A percentile compares a stretch with the other conserved stretches of the same genome.
Evolutionary conservation across 2,329 filamentous ascomycete species (phyloP).

Genomic region (Chrysoporthe cubensis): DNA sequence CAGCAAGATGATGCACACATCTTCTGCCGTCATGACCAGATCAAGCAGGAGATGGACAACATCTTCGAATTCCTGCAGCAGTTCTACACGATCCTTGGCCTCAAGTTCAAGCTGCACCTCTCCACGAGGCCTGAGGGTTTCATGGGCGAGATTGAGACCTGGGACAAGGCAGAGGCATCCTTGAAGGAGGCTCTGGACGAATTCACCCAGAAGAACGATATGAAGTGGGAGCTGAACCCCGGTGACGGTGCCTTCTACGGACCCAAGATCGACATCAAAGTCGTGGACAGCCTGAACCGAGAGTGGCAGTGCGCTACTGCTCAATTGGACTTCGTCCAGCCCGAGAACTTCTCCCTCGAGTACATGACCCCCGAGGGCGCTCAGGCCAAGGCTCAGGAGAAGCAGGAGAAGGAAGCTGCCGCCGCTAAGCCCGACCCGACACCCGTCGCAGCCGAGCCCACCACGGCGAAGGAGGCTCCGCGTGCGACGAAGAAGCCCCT

Average conservation of each 20-base stretch:
- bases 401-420: constrained; percentile 42
- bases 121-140: constrained; percentile 89
- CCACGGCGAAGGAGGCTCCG: constrained; percentile 46
- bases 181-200: constrained; percentile 78
- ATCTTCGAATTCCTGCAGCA: constrained; percentile 85
- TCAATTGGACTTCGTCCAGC: constrained; percentile 88
- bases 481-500: constrained; percentile 54
- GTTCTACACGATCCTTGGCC: constrained; percentile 78
- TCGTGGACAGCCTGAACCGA: constrained; percentile 82
- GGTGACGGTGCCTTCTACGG: constrained; percentile 98
- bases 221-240: constrained; percentile 86
- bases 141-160: constrained; percentile 83
- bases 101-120: constrained; percentile 91
- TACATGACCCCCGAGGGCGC: constrained; percentile 75
- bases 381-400: constrained; percentile 34
- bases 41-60: constrained; percentile 73
- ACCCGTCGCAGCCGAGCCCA: constrained; percentile 41
- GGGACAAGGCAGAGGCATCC: constrained; percentile 85
- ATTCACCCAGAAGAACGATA: constrained; percentile 63
- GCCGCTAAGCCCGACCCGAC: constrained; percentile 34
- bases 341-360: constrained; percentile 83
- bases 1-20: constrained; percentile 97
- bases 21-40: constrained; percentile 85
- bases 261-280: constrained; percentile 97
- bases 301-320: constrained; percentile 82